These are phyloP conservation scores for Apodospora peruviana DNA, from an alignment of 495 filamentous ascomycete species.

Conservation along the genomic window DNA sequence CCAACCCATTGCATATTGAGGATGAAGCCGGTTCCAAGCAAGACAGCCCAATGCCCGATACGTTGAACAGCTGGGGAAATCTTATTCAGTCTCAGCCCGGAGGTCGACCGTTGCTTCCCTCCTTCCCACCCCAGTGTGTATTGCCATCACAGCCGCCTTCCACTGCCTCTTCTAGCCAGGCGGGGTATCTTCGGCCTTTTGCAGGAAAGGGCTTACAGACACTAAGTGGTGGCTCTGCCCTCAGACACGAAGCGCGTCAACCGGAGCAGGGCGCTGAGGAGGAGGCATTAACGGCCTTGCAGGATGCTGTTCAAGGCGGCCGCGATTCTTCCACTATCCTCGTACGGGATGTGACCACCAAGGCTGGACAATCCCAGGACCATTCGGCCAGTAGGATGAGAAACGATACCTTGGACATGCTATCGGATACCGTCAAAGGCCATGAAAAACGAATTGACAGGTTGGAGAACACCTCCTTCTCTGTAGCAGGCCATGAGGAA, in stretches of 20 bases:
- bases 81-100: slow-evolving; percentile 32
- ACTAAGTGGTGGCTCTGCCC: slow-evolving; percentile 32
- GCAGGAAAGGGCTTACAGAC: slow-evolving; percentile 41
- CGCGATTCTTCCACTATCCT: neutral
- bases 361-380: slow-evolving; percentile 8
- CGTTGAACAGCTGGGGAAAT: slow-evolving; percentile 39
- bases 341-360: slow-evolving; percentile 7
- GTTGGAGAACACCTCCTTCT: slow-evolving; percentile 57
- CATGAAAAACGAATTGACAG: slow-evolving; percentile 52
- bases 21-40: slow-evolving; percentile 15
- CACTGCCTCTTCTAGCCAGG: slow-evolving; percentile 38
- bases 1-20: slow-evolving; percentile 14
- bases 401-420: slow-evolving; percentile 25
- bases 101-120: slow-evolving; percentile 30
- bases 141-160: slow-evolving; percentile 41
- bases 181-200: slow-evolving; percentile 43
- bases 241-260: slow-evolving; percentile 25
- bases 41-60: slow-evolving; percentile 44
- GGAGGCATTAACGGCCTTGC: slow-evolving; percentile 11
- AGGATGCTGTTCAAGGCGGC: slow-evolving; percentile 3
- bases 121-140: slow-evolving; percentile 48
- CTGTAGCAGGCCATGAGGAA: slow-evolving; percentile 50
- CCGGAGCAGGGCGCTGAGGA: slow-evolving; percentile 13
- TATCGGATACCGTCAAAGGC: slow-evolving; percentile 37
- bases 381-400: slow-evolving; percentile 2